Conservation (phyloP, 2,329 filamentous ascomycete genomes). For the Colletotrichum tamarilloi region DNA sequence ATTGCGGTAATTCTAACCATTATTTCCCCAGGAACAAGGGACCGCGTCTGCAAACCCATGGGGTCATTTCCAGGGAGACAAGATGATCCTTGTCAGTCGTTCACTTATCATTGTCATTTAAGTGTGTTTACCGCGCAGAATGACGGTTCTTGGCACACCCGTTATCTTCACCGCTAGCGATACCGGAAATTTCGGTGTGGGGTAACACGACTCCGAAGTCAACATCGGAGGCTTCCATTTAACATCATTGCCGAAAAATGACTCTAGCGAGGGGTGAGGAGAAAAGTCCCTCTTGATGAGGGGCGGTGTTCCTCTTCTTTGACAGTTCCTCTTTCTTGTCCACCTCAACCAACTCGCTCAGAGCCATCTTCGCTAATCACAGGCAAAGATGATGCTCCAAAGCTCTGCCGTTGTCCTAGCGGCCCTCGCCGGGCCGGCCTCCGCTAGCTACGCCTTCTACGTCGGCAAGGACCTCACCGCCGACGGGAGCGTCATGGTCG, state of each 20-base stretch:
- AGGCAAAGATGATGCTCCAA: slow-evolving; percentile 24
- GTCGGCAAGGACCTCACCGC: slow-evolving; percentile 57
- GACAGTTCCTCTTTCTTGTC: neutral
- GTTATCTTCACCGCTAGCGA: slow-evolving; percentile 30
- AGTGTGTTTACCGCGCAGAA: neutral
- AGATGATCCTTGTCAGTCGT: slow-evolving; percentile 23
- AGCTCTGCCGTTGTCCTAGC: slow-evolving; percentile 24
- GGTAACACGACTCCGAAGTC: slow-evolving; percentile 11
- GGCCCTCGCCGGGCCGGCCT: slow-evolving; percentile 33
- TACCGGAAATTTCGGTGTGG: slow-evolving; percentile 34
- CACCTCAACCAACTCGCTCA: neutral
- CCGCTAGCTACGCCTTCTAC: slow-evolving; percentile 60
- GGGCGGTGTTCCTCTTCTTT: neutral
- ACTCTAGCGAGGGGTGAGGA: neutral
- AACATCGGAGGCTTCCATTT: slow-evolving; percentile 16
- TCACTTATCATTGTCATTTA: neutral
- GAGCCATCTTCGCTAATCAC: neutral
- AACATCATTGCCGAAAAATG: slow-evolving; percentile 18
- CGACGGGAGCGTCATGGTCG: slow-evolving; percentile 54
- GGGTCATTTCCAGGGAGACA: slow-evolving; percentile 17
- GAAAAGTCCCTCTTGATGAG: neutral
- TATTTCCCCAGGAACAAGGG: slow-evolving; percentile 17
- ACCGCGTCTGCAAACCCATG: neutral
- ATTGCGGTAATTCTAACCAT: slow-evolving; percentile 13
- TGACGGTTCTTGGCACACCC: slow-evolving; percentile 1